Conservation (phyloP, 768 basidiomycete species). For the Leccinum obscurum region DNA sequence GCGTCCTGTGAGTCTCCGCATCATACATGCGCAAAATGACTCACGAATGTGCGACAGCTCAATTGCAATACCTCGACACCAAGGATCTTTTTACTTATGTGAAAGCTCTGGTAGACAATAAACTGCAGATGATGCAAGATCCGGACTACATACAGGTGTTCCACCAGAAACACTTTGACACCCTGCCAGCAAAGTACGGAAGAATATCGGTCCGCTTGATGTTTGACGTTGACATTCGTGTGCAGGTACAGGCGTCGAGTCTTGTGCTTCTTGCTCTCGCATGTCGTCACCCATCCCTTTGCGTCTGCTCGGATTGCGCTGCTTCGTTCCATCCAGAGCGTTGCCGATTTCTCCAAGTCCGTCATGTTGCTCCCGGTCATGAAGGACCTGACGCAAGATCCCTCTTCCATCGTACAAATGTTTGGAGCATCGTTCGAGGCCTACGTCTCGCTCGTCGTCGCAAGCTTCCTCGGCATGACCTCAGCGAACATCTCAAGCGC, state of each 20-base stretch:
- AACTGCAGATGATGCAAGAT: constrained; percentile 63
- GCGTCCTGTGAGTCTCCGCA: constrained; percentile 46
- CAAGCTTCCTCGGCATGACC: constrained; percentile 53
- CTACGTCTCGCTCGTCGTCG: constrained; percentile 36
- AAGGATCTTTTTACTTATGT: constrained; percentile 62
- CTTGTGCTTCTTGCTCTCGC: constrained; percentile 78
- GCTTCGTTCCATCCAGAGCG: constrained; percentile 44
- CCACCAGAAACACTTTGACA: constrained; percentile 56
- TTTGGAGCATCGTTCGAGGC: constrained; percentile 40
- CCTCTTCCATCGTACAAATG: constrained; percentile 29
- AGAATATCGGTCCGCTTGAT: constrained; percentile 28
- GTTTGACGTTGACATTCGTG: constrained; percentile 20
- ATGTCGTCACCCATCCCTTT: constrained; percentile 59
- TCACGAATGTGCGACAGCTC: constrained; percentile 34
- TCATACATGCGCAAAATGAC: neutral
- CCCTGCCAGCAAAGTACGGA: constrained; percentile 47
- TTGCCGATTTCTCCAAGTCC: constrained; percentile 46
- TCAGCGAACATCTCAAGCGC: constrained; percentile 40
- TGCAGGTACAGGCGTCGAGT: constrained; percentile 69
- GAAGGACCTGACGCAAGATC: constrained; percentile 35
- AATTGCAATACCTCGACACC: constrained; percentile 69
- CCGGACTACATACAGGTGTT: constrained; percentile 54
- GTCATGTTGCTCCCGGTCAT: constrained; percentile 62
- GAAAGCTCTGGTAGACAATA: constrained; percentile 46
- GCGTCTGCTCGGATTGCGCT: constrained; percentile 52